Percentiles rank a stretch among this genome's conserved stretches.
Conservation (phyloP, 345 rosid species). For the Rhizophora apiculata region DNA sequence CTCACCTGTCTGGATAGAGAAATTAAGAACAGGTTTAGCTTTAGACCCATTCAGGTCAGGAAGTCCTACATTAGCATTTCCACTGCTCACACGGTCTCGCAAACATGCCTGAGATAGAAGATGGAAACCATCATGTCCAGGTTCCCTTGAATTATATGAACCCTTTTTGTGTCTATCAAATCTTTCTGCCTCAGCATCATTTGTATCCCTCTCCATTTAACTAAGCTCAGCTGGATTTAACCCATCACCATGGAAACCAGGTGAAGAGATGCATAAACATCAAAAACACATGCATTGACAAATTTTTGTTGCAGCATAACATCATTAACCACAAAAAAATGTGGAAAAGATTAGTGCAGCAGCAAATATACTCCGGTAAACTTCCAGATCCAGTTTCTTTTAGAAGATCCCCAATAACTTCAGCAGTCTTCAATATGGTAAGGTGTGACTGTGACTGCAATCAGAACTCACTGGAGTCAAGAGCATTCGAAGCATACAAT, state of each 20-base stretch:
- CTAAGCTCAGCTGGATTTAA: background rate
- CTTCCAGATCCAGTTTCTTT: background rate
- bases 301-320: constrained; percentile 9
- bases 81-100: constrained; percentile 39
- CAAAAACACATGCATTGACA: constrained; percentile 7
- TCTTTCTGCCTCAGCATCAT: constrained; percentile 43
- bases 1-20: constrained; percentile 88
- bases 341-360: background rate
- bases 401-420: constrained; percentile 5
- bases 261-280: constrained; percentile 6
- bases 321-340: constrained; percentile 1
- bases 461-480: background rate
- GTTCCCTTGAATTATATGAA: constrained; percentile 42
- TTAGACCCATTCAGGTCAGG: constrained; percentile 42
- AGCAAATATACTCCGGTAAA: background rate
- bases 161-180: constrained; percentile 33
- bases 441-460: background rate
- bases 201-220: constrained; percentile 48
- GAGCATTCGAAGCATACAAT: background rate
- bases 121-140: constrained; percentile 43
- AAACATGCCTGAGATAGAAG: constrained; percentile 41
- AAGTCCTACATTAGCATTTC: constrained; percentile 37
- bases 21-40: constrained; percentile 67
- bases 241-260: constrained; percentile 1
- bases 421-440: constrained; percentile 9